Evolutionary conservation across 768 basidiomycete genomes (phyloP), one percentile per base, ranked within the genome.

Genomic region (Candolleomyces eurysporus): DNA sequence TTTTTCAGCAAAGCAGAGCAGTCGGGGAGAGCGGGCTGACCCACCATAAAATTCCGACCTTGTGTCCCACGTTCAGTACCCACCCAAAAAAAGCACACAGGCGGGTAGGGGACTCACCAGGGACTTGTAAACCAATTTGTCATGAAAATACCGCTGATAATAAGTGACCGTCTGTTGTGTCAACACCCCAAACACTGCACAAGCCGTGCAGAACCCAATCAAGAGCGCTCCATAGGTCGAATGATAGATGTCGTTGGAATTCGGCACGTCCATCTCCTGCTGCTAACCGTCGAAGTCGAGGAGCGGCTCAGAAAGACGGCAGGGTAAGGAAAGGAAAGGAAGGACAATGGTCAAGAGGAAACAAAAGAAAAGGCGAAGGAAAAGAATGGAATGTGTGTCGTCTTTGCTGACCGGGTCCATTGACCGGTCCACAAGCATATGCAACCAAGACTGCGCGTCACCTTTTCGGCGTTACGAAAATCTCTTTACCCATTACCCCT

Each of bases 141-240:
- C 79, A 22, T 65, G 66, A n/a, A 74, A 74, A 57, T 75, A 81
- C 7, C 73, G 68, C 59, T 69, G 70, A 61, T 75, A 79, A 63
- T 79, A 81, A 1, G 72, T 70, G 61, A 74, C 67, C 7, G 70
- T 68, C 61, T 79, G 79, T 30, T 71, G 76, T 17, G 76, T 71
- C 42, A 78, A 69, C 14, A 79, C 63, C 7, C 79, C 79, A 61
- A 79, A 78, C 17, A 75, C 73, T 22, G 72, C 69, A 54, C 78
- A 77, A 40, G 78, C 75, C 19, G 76, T 60, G 55, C 67, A 69
- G 67, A 79, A 78, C 16, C 79, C 79, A 48, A 78, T 70, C 55
- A 73, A 71, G 9, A 72, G 70, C 13, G 79, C 77, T 36, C 79
- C 79, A 8, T 79, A 70, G 9, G 79, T 79, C 59, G 54, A n/a